Percentiles rank a stretch among this genome's conserved stretches.
These are phyloP conservation scores for Agastache rugosa DNA, from an alignment of 257 asterid species.

Conservation along the genomic window DNA sequence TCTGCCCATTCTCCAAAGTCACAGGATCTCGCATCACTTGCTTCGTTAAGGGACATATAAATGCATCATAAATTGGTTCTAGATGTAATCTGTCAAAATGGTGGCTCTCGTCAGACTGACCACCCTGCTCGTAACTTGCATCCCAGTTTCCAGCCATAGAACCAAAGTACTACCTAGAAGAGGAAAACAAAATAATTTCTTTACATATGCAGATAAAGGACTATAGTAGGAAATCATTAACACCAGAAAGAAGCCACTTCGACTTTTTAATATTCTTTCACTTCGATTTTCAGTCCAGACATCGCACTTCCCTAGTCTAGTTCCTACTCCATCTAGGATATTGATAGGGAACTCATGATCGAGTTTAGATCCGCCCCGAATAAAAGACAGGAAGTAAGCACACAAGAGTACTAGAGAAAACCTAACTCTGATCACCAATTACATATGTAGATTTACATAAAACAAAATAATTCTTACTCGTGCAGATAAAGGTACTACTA, in stretches of 20 bases:
- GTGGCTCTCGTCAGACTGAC: slow-evolving; percentile 80
- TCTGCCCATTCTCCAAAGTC: slow-evolving; percentile 81
- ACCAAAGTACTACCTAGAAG: slow-evolving; percentile 41
- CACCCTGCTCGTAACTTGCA: slow-evolving; percentile 61
- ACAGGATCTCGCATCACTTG: slow-evolving; percentile 96
- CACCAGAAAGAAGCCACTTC: neutral
- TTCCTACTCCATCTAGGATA: neutral
- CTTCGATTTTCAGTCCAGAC: slow-evolving; percentile 4
- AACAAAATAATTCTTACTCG: neutral
- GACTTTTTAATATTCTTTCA: neutral
- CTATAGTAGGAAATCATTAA: neutral
- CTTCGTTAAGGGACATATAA: slow-evolving; percentile 84
- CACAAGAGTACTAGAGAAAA: neutral
- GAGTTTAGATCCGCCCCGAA: neutral
- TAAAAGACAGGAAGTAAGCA: neutral
- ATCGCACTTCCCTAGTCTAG: neutral
- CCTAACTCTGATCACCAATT: slow-evolving; percentile 19
- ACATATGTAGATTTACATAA: slow-evolving; percentile 22
- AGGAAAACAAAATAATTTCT: slow-evolving; percentile 14
- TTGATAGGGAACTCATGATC: neutral
- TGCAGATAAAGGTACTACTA: neutral
- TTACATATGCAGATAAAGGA: neutral
- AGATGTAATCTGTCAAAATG: slow-evolving; percentile 76
- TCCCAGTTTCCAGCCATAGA: slow-evolving; percentile 84
- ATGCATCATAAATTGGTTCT: slow-evolving; percentile 88